Conservation (phyloP, 768 basidiomycete species). For the Rhizopogon rudus region DNA sequence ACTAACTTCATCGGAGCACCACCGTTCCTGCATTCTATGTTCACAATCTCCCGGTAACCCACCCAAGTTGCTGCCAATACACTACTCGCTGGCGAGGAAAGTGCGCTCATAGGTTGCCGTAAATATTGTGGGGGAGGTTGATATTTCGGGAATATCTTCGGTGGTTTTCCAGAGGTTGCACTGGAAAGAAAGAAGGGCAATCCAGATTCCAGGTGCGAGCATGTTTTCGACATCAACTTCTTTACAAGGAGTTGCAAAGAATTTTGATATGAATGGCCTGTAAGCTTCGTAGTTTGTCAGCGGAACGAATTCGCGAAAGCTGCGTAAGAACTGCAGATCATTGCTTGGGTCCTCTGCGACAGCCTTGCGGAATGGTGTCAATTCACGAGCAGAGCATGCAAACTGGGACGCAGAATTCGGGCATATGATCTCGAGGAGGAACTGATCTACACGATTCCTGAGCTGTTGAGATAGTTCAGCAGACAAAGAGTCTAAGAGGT, state of each 20-base stretch:
- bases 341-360: background rate
- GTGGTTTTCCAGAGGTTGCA: constrained; percentile 13
- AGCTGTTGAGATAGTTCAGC: constrained; percentile 1
- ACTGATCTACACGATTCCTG: background rate
- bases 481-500: background rate
- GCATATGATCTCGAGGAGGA: background rate
- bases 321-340: background rate
- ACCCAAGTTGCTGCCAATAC: background rate
- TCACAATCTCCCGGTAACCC: background rate
- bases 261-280: constrained; percentile 13
- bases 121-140: background rate
- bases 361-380: background rate
- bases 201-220: constrained; percentile 17
- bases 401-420: background rate
- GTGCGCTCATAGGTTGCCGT: background rate
- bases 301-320: constrained; percentile 14
- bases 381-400: background rate
- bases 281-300: constrained; percentile 17
- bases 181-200: constrained; percentile 18
- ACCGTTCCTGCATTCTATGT: background rate
- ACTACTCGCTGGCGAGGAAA: background rate
- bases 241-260: constrained; percentile 2
- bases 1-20: background rate
- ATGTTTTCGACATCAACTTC: constrained; percentile 15
- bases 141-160: constrained; percentile 18